Percentiles rank a stretch among this genome's conserved stretches.
Evolutionary conservation across 73 alveolate genomes (phyloP).

Genomic region (Paramecium caudatum): DNA sequence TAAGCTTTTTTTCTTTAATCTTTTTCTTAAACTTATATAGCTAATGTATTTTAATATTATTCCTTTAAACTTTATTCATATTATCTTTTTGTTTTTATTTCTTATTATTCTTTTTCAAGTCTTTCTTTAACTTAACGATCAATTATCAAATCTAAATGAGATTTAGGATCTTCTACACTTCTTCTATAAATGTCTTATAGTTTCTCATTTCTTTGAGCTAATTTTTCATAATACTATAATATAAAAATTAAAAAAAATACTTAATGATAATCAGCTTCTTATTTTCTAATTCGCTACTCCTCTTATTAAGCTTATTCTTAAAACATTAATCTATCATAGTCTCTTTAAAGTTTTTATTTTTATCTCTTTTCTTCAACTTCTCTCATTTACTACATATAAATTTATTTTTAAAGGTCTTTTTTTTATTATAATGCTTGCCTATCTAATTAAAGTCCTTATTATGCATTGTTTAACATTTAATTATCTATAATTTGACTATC

Average conservation of each 20-base stretch:
- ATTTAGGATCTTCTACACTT: constrained; percentile 5
- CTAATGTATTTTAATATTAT: neutral
- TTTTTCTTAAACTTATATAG: neutral
- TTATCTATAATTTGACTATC: neutral
- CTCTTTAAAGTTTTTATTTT: neutral
- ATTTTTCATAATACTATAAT: constrained; percentile 25
- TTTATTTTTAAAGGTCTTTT: neutral
- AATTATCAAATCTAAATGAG: neutral
- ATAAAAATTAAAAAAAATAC: neutral
- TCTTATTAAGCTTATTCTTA: neutral
- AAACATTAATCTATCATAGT: constrained; percentile 23
- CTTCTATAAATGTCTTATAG: constrained; percentile 14
- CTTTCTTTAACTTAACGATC: constrained; percentile 22
- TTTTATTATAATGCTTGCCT: neutral
- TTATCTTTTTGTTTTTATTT: neutral
- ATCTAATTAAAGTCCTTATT: neutral
- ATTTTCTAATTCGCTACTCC: neutral
- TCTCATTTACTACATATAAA: constrained; percentile 22
- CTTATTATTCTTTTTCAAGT: constrained; percentile 1
- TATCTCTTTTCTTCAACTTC: constrained; percentile 21
- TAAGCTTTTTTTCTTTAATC: constrained; percentile 18
- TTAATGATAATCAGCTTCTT: constrained; percentile 32
- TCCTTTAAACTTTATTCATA: neutral
- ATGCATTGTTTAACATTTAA: neutral
- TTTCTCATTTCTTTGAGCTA: constrained; percentile 5